Conservation (phyloP, 2,329 filamentous ascomycete genomes). For the Cytospora paraplurivora region DNA sequence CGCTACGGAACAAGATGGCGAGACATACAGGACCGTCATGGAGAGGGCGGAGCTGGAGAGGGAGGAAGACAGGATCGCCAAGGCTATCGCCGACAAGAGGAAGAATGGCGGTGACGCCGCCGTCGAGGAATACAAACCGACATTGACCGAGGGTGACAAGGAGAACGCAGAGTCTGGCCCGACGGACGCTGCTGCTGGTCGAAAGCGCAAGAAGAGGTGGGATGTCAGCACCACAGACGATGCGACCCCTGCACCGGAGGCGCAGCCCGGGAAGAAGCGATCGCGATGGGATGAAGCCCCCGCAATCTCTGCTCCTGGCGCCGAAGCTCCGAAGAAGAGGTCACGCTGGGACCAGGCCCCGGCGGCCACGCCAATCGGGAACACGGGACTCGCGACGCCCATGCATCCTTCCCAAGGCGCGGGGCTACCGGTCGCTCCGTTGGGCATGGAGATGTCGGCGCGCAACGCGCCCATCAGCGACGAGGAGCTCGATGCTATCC, state of each 20-base stretch:
- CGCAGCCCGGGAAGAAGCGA: conserved; percentile 61
- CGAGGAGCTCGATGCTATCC: conserved; percentile 88
- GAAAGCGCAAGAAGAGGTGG: conserved; percentile 95
- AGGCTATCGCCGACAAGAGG: conserved; percentile 74
- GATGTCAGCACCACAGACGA: conserved; percentile 69
- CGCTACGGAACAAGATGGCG: conserved; percentile 50
- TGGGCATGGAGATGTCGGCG: conserved; percentile 78
- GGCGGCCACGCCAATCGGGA: conserved; percentile 73
- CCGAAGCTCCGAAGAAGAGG: conserved; percentile 69
- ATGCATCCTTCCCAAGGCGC: conserved; percentile 69
- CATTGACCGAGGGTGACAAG: conserved; percentile 67
- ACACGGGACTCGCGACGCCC: conserved; percentile 74
- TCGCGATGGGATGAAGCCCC: conserved; percentile 89
- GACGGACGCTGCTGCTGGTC: conserved; percentile 63
- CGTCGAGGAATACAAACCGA: conserved; percentile 66
- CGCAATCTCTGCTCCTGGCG: conserved; percentile 53
- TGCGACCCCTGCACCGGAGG: conserved; percentile 48
- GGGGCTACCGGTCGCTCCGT: conserved; percentile 57
- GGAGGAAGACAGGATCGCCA: conserved; percentile 85
- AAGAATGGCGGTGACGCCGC: conserved; percentile 59
- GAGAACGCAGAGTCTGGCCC: conserved; percentile 73
- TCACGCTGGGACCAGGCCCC: conserved; percentile 94
- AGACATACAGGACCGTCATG: conserved; percentile 90
- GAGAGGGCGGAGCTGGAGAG: conserved; percentile 85
- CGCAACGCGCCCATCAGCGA: conserved; percentile 85